phyloP scores from a whole-genome alignment of 2,329 filamentous ascomycete species.

The Pleurostoma richardsiae region DNA sequence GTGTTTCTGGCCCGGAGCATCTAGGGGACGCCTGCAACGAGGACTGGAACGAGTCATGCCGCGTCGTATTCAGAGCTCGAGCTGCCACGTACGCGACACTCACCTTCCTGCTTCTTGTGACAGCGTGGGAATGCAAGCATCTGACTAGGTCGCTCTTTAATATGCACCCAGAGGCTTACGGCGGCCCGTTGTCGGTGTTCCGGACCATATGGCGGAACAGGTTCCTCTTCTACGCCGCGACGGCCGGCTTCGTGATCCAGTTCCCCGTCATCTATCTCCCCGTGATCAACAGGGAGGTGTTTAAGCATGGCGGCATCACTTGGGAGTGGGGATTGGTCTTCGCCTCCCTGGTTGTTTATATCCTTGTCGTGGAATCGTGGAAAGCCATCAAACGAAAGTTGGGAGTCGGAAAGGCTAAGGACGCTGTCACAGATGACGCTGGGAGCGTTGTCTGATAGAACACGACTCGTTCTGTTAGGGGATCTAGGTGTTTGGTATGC shows the following conservation, averaged over 20 bases:
- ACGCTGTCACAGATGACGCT: background rate
- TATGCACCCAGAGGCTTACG: conserved; percentile 51
- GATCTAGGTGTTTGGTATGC: no score
- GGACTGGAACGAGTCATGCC: conserved; percentile 41
- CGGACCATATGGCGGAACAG: conserved; percentile 63
- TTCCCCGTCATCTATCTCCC: conserved; percentile 66
- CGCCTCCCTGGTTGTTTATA: conserved; percentile 53
- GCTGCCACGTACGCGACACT: conserved; percentile 66
- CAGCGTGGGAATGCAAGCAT: conserved; percentile 71
- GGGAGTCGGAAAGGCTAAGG: background rate
- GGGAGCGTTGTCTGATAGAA: background rate
- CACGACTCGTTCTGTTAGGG: no score
- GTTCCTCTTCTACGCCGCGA: conserved; percentile 61
- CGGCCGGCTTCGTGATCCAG: conserved; percentile 53
- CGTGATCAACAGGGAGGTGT: conserved; percentile 59
- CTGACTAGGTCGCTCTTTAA: conserved; percentile 65
- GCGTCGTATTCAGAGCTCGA: conserved; percentile 57
- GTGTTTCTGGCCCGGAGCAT: conserved; percentile 32
- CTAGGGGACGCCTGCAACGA: conserved; percentile 58
- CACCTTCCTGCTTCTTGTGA: conserved; percentile 62
- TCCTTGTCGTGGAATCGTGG: conserved; percentile 62
- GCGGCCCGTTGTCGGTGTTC: conserved; percentile 44
- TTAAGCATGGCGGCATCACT: conserved; percentile 62
- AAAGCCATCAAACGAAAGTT: conserved; percentile 54
- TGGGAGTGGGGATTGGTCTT: conserved; percentile 72